Conservation (phyloP, 1,284 basidiomycete species). For the Ganoderma sp. region DNA sequence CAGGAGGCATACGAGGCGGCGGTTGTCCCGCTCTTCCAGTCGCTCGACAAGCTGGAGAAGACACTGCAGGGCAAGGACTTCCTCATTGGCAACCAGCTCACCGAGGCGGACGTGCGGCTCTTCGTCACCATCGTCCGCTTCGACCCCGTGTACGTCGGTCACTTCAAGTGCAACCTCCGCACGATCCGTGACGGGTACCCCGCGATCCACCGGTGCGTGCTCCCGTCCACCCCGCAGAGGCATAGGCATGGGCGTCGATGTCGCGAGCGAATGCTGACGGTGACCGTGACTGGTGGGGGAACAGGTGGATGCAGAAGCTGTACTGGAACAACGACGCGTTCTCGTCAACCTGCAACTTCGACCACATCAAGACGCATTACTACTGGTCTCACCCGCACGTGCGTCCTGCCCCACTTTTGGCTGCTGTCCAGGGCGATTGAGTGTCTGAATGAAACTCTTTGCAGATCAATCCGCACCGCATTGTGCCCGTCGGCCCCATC, state of each 20-base stretch:
- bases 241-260: too few relatives aligned
- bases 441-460: background rate
- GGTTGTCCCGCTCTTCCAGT: slow-evolving; percentile 73
- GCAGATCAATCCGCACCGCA: slow-evolving; percentile 58
- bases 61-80: slow-evolving; percentile 80
- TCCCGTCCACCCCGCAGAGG: too few relatives aligned
- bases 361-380: slow-evolving; percentile 88
- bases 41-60: slow-evolving; percentile 83
- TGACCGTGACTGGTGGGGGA: too few relatives aligned
- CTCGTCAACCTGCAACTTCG: slow-evolving; percentile 88
- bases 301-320: slow-evolving; percentile 83
- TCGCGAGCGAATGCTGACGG: too few relatives aligned
- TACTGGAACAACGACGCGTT: slow-evolving; percentile 95
- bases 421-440: background rate
- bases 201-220: slow-evolving; percentile 68
- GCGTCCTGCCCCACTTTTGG: slow-evolving; percentile 25
- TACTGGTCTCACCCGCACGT: slow-evolving; percentile 74
- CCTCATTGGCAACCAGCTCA: slow-evolving; percentile 81
- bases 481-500: slow-evolving; percentile 79
- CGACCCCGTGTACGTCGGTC: slow-evolving; percentile 88
- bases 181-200: slow-evolving; percentile 84
- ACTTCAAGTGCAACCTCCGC: slow-evolving; percentile 94
- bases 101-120: slow-evolving; percentile 91
- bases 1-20: slow-evolving; percentile 85
- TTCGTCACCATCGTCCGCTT: slow-evolving; percentile 88